A percentile compares a stretch with the other conserved stretches of the same genome.
Conservation (phyloP, 2,329 filamentous ascomycete genomes). For the Paecilomyces niveus region DNA sequence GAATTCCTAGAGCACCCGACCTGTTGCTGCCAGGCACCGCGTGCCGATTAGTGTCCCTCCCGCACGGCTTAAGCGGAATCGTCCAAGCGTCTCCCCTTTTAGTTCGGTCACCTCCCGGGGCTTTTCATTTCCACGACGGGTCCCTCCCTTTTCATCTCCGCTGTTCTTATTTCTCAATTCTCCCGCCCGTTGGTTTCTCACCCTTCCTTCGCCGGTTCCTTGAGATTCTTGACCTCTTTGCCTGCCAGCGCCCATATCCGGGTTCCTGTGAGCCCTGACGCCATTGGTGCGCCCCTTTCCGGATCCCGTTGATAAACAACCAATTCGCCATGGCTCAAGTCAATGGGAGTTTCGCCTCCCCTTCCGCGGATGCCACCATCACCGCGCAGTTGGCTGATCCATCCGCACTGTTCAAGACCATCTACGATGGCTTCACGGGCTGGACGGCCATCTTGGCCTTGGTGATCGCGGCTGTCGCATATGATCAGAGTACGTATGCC, state of each 20-base stretch:
- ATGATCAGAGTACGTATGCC: constrained; percentile 73
- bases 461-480: constrained; percentile 64
- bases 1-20: background rate
- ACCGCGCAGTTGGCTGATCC: constrained; percentile 46
- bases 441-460: constrained; percentile 65
- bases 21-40: background rate
- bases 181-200: constrained; percentile 10
- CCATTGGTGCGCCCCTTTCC: constrained; percentile 1
- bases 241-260: background rate
- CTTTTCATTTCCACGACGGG: constrained; percentile 1
- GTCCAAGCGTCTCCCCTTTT: constrained; percentile 2
- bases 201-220: background rate
- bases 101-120: constrained; percentile 3
- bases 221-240: constrained; percentile 6
- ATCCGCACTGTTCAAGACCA: constrained; percentile 46
- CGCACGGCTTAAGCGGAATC: background rate
- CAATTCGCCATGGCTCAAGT: constrained; percentile 40
- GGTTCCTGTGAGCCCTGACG: constrained; percentile 1
- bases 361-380: constrained; percentile 56
- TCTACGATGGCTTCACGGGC: constrained; percentile 52
- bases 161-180: constrained; percentile 9
- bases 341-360: constrained; percentile 64
- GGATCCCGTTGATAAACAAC: background rate
- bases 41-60: constrained; percentile 1
- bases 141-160: constrained; percentile 4